These are phyloP conservation scores for Brassica nigra DNA, from an alignment of 345 rosid genomes.

Conservation along the genomic window DNA sequence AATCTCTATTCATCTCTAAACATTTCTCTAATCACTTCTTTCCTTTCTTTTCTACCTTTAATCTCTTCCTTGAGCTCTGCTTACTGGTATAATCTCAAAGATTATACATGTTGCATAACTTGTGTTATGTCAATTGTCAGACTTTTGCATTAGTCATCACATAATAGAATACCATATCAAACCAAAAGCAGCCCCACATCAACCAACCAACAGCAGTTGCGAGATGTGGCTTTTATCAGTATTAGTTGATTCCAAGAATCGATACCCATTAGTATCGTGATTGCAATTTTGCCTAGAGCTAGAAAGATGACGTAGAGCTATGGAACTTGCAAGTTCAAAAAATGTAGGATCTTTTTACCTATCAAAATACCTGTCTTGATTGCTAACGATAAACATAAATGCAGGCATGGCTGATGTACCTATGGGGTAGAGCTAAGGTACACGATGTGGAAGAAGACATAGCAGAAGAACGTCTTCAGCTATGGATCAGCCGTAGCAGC, in stretches of 20 bases:
- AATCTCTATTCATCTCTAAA: no score
- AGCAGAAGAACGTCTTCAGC: conserved; percentile 73
- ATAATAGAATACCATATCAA: background rate
- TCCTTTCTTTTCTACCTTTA: no score
- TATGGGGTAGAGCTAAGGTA: conserved; percentile 79
- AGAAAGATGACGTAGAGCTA: background rate
- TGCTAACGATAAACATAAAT: background rate
- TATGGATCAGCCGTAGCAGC: conserved; percentile 63
- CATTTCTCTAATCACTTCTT: no score
- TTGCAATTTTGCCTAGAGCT: background rate
- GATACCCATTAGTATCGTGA: background rate
- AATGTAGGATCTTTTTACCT: background rate
- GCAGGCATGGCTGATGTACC: conserved; percentile 90
- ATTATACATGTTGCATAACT: background rate
- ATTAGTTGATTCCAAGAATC: background rate
- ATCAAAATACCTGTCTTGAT: background rate
- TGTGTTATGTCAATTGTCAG: background rate
- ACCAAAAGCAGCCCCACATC: background rate
- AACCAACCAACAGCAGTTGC: background rate
- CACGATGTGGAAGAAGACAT: conserved; percentile 78
- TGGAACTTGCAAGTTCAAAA: background rate
- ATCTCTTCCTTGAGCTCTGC: no score
- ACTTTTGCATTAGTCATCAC: background rate
- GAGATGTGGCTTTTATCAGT: background rate
- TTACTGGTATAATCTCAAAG: no score